phyloP scores from a whole-genome alignment of 345 rosid species.

The Erodium maritimum region DNA sequence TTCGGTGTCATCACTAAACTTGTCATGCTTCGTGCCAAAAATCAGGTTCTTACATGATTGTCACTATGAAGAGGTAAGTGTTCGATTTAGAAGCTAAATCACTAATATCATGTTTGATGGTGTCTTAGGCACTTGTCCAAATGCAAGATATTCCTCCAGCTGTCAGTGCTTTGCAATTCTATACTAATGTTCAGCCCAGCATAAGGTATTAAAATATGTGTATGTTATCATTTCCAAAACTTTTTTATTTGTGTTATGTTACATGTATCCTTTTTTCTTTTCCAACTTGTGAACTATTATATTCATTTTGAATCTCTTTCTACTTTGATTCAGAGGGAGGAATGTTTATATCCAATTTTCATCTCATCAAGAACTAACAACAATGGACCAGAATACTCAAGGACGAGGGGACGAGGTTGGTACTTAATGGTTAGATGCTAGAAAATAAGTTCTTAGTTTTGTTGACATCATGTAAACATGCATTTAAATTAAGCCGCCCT shows the following conservation, averaged over 20 bases:
- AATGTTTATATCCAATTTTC: constrained; percentile 95
- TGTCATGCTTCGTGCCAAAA: constrained; percentile 97
- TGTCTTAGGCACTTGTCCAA: constrained; percentile 78
- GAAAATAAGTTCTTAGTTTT: not conserved
- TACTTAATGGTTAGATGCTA: constrained; percentile 4
- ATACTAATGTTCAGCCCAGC: constrained; percentile 71
- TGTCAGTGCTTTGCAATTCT: constrained; percentile 67
- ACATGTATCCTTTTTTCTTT: not conserved
- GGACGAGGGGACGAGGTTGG: constrained; percentile 96
- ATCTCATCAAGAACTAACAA: constrained; percentile 94
- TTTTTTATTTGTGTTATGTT: not conserved
- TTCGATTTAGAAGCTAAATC: constrained; percentile 2
- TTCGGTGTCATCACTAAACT: constrained; percentile 96
- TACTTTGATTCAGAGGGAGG: constrained; percentile 50
- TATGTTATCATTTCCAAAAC: not conserved
- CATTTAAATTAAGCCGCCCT: not conserved
- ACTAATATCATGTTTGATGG: constrained; percentile 8
- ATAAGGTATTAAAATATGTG: constrained; percentile 42
- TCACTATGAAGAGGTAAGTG: constrained; percentile 1
- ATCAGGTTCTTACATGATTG: constrained; percentile 48
- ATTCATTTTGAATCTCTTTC: not conserved
- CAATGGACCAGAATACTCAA: constrained; percentile 84
- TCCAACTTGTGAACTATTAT: not conserved
- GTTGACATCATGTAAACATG: constrained; percentile 1
- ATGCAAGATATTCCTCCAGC: constrained; percentile 96